Conservation (phyloP, 1,284 basidiomycete genomes). For the Ganoderma lucidum region DNA sequence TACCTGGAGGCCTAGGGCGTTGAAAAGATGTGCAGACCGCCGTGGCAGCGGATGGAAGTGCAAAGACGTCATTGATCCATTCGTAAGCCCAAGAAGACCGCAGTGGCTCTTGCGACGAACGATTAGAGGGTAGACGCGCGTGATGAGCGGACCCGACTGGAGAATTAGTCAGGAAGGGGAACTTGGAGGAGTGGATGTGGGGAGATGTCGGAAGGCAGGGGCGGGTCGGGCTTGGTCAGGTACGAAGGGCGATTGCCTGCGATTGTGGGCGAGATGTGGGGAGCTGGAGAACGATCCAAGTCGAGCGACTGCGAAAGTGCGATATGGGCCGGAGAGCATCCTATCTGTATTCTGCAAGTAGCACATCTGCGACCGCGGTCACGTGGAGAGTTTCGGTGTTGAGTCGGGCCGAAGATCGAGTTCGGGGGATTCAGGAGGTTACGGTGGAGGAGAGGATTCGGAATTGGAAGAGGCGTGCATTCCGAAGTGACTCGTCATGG, state of each 20-base stretch:
- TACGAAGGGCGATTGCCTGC: conserved; percentile 6
- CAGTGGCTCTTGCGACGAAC: not conserved
- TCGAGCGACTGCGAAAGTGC: not conserved
- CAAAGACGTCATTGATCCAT: conserved; percentile 6
- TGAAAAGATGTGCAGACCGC: not conserved
- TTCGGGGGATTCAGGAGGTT: conserved; percentile 21
- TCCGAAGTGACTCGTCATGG: conserved; percentile 29
- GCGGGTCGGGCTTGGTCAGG: conserved; percentile 10
- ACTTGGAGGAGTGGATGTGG: conserved; percentile 11
- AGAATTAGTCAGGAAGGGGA: conserved; percentile 25
- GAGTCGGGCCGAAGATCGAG: conserved; percentile 29
- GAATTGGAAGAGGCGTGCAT: conserved; percentile 18
- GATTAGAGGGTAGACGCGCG: conserved; percentile 16
- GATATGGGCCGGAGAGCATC: not conserved
- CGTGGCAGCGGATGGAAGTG: conserved; percentile 22
- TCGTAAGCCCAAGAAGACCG: conserved; percentile 21
- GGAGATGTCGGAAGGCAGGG: conserved; percentile 7
- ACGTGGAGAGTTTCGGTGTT: conserved; percentile 30
- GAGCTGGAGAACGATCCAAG: not conserved
- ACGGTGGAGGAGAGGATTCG: conserved; percentile 19
- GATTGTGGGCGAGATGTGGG: not conserved
- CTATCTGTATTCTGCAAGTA: not conserved
- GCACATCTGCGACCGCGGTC: conserved; percentile 10
- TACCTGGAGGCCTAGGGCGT: not conserved
- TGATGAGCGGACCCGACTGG: conserved; percentile 9